A percentile compares a stretch with the other conserved stretches of the same genome.
Conservation (phyloP, 106 monocot species). For the Dendrobium nobile region DNA sequence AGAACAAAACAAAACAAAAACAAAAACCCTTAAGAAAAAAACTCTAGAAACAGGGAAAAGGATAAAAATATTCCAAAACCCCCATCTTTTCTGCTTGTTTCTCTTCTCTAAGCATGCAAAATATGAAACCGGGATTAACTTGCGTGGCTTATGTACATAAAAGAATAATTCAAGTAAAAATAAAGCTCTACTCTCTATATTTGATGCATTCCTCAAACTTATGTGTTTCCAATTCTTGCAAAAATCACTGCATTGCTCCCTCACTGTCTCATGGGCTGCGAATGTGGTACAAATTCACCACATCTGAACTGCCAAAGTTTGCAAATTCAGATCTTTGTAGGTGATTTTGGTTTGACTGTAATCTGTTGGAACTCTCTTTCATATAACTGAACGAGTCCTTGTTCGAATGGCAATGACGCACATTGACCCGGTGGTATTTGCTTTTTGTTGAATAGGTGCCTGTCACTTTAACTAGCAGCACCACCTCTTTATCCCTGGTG, state of each 20-base stretch:
- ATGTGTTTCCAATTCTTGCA: neutral
- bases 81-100: neutral
- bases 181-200: neutral
- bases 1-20: neutral
- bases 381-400: conserved; percentile 1
- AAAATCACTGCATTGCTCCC: too few species aligned
- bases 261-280: neutral
- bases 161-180: conserved; percentile 4
- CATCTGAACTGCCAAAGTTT: conserved; percentile 22
- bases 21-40: neutral
- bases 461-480: conserved; percentile 45
- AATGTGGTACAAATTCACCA: conserved; percentile 16
- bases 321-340: conserved; percentile 51
- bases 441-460: conserved; percentile 42
- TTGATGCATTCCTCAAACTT: too few species aligned
- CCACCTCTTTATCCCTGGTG: conserved; percentile 54
- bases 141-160: conserved; percentile 2
- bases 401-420: conserved; percentile 39
- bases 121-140: neutral
- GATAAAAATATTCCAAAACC: neutral
- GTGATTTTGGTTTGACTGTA: conserved; percentile 38
- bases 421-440: conserved; percentile 41
- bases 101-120: neutral
- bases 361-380: conserved; percentile 21
- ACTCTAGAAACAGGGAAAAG: neutral